Conservation (phyloP, 257 asterid species). For the Primulina eburnea region DNA sequence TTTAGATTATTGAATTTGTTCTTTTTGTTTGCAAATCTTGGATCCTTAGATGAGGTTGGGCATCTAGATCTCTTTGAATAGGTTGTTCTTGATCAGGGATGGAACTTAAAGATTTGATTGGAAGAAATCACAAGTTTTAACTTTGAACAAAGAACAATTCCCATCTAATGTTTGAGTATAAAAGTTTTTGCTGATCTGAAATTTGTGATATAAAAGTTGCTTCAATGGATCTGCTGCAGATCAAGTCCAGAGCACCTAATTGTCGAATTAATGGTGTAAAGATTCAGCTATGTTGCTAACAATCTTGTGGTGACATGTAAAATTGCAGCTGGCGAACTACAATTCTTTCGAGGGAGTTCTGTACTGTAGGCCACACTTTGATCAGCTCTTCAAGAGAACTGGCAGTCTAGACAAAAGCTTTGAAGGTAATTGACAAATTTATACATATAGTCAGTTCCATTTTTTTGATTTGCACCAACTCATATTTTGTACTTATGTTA, state of each 20-base stretch:
- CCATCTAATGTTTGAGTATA: background rate
- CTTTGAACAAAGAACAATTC: background rate
- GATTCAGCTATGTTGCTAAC: background rate
- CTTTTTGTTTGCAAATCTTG: background rate
- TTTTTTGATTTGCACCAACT: constrained; percentile 16
- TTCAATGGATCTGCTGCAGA: background rate
- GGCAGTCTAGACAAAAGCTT: constrained; percentile 95
- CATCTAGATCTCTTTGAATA: background rate
- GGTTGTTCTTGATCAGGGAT: background rate
- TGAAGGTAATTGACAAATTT: constrained; percentile 54
- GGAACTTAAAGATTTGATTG: background rate
- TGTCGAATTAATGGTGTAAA: background rate
- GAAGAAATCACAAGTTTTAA: background rate
- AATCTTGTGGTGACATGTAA: background rate
- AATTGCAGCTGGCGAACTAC: constrained; percentile 75
- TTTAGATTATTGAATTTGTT: background rate
- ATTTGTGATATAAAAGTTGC: background rate
- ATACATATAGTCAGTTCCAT: background rate
- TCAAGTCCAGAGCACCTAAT: background rate
- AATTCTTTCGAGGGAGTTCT: constrained; percentile 97
- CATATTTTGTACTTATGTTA: constrained; percentile 10
- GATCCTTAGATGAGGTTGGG: background rate
- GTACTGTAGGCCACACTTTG: constrained; percentile 98
- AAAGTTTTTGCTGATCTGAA: background rate
- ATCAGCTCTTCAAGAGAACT: constrained; percentile 94